Evolutionary conservation across 139 green algal species (phyloP).

Genomic region (Picochlorum sp.): DNA sequence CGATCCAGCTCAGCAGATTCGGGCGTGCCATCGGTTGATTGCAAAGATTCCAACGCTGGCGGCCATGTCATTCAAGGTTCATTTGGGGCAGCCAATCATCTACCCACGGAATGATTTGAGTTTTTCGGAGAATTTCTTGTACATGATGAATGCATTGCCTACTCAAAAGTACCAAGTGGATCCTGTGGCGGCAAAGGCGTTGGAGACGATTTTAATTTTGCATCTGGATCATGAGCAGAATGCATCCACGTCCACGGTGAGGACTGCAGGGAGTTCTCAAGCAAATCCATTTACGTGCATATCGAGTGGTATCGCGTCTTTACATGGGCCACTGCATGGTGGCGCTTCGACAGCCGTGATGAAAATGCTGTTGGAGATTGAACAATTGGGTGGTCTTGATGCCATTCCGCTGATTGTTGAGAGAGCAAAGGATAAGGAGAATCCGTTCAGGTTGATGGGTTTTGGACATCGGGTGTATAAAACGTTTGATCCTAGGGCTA

Average conservation of each 20-base stretch:
- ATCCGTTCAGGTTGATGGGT: conserved; percentile 63
- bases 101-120: conserved; percentile 55
- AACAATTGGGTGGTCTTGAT: conserved; percentile 20
- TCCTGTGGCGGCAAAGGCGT: conserved; percentile 32
- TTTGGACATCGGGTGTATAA: conserved; percentile 73
- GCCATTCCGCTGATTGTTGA: conserved; percentile 18
- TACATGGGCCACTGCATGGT: conserved; percentile 64
- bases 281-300: conserved; percentile 69
- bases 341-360: conserved; percentile 65
- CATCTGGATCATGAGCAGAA: conserved; percentile 71
- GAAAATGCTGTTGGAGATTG: conserved; percentile 35
- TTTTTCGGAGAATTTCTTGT: conserved; percentile 59
- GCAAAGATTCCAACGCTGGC: conserved; percentile 63
- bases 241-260: conserved; percentile 53
- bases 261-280: conserved; percentile 50
- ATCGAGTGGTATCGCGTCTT: conserved; percentile 50
- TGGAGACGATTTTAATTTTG: conserved; percentile 61
- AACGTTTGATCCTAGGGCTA: conserved; percentile 55
- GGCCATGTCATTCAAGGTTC: conserved; percentile 55
- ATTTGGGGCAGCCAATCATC: conserved; percentile 49
- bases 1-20: conserved; percentile 38
- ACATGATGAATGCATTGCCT: conserved; percentile 49
- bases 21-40: conserved; percentile 45
- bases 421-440: conserved; percentile 9
- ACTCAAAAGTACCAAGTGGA: conserved; percentile 43